Evolutionary conservation across 148 eudicot species (phyloP), one percentile per base, ranked within the genome.

Genomic region (Fagopyrum esculentum): DNA sequence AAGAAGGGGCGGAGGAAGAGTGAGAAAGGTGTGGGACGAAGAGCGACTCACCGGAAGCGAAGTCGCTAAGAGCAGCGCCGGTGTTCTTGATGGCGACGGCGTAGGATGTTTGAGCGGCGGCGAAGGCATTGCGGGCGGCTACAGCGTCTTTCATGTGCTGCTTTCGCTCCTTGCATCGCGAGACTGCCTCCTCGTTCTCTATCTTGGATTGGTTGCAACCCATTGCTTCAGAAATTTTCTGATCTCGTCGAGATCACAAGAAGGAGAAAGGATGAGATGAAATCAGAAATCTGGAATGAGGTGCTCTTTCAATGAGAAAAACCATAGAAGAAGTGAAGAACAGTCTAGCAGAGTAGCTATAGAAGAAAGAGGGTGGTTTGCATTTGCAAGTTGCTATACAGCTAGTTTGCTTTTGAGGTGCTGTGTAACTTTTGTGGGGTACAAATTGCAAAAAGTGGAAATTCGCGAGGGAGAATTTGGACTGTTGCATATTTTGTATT

Each of bases 141-240:
- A 89, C 98, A 45, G 98, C 92, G 3, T 83, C 76, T 26, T 84
- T 85, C 89, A 93, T 88, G 83, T 73, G 77, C 13, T 55, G 78
- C 78, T 83, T 89, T 0, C 98, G 85, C 2, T 89, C 94, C 77
- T 91, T 93, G 87, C 98, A 93, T 72, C 98, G 77, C 2, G 85
- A 75, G 7, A 93, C 97, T 0, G 93, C 85, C 60, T 93, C 98
- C 48, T 93, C 98, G 77, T 89, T 89, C 87, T 93, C 98, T 87
- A 93, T 88, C 85, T 89, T 93, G 3, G 98, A 93, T 78, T 91
- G 98, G 0, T 86, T 82, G 75, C 98, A 93, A 0, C 98, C 98
- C 98, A 93, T 92, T 12, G 71, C 52, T 66, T 30, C 2, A 5
- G 40, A 15, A n/a, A 13, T 40, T 35, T 11, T 5, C 45, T 64